These are phyloP conservation scores for Cucurbita moschata DNA, from an alignment of 306 rosid species.

Conservation along the genomic window DNA sequence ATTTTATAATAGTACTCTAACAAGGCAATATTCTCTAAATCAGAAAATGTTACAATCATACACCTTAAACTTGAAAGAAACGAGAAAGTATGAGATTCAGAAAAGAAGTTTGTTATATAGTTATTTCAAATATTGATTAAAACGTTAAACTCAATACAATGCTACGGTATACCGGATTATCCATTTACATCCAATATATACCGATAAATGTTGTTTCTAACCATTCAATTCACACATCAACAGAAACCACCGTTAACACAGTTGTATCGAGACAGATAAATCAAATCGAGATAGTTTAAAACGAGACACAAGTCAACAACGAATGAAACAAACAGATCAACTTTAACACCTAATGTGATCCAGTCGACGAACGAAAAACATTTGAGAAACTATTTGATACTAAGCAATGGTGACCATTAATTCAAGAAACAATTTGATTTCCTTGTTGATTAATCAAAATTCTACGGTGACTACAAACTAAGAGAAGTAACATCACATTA, in stretches of 20 bases:
- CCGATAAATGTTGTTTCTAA: not conserved
- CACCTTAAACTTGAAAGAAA: not conserved
- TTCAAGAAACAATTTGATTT: not conserved
- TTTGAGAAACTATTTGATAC: not conserved
- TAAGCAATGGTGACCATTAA: not conserved
- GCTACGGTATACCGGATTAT: not conserved
- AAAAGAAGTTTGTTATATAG: too few relatives aligned
- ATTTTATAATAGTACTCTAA: not conserved
- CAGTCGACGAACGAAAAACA: not conserved
- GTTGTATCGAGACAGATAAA: not conserved
- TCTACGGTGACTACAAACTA: not conserved
- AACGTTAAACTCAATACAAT: not conserved
- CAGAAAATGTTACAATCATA: not conserved
- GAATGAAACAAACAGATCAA: not conserved
- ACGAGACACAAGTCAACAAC: not conserved
- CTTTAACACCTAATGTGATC: not conserved
- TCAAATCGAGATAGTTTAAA: not conserved
- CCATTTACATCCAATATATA: not conserved
- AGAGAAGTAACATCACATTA: not conserved
- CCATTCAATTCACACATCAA: not conserved
- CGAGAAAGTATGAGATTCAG: not conserved
- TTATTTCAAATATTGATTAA: not conserved
- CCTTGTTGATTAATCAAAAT: not conserved
- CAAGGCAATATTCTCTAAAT: too few relatives aligned
- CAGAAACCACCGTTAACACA: not conserved